Percentiles rank a stretch among this genome's conserved stretches.
phyloP scores from a whole-genome alignment of 31 red algal genomes.

The Bonnemaisonia californica region DNA sequence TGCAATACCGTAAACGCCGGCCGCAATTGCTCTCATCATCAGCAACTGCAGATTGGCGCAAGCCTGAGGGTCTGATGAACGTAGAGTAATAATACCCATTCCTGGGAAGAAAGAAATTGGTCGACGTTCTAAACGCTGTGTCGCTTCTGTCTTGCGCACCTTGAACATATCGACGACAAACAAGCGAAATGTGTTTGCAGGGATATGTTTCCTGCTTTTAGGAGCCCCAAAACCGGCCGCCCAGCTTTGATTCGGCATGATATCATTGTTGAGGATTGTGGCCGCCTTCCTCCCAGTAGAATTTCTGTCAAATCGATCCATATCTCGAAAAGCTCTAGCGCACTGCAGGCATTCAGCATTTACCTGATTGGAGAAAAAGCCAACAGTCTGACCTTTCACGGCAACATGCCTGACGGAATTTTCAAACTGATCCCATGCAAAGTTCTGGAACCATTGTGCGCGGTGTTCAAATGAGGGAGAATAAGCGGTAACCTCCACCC shows the following conservation, averaged over 20 bases:
- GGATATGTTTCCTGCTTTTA: neutral
- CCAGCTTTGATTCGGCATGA: constrained; percentile 40
- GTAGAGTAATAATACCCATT: constrained; percentile 51
- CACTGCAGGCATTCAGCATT: constrained; percentile 53
- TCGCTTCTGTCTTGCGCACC: constrained; percentile 16
- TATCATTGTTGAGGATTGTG: constrained; percentile 36
- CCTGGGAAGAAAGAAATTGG: constrained; percentile 50
- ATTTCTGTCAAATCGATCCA: constrained; percentile 34
- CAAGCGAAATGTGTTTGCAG: constrained; percentile 51
- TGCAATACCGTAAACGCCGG: constrained; percentile 63
- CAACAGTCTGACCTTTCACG: constrained; percentile 32
- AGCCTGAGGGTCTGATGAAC: constrained; percentile 41
- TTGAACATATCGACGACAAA: constrained; percentile 56
- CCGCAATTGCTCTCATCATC: constrained; percentile 43
- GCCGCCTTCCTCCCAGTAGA: constrained; percentile 36
- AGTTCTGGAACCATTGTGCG: constrained; percentile 50
- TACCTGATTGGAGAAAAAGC: constrained; percentile 56
- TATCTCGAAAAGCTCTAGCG: constrained; percentile 40
- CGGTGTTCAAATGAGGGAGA: constrained; percentile 57
- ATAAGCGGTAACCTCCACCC: constrained; percentile 50
- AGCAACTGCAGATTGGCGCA: constrained; percentile 27
- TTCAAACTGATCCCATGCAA: constrained; percentile 58
- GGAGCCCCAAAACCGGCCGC: constrained; percentile 11
- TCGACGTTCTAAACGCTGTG: constrained; percentile 44
- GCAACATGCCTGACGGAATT: constrained; percentile 32